Conservation (phyloP, 805 yeast species). For the Teunomyces stri region DNA sequence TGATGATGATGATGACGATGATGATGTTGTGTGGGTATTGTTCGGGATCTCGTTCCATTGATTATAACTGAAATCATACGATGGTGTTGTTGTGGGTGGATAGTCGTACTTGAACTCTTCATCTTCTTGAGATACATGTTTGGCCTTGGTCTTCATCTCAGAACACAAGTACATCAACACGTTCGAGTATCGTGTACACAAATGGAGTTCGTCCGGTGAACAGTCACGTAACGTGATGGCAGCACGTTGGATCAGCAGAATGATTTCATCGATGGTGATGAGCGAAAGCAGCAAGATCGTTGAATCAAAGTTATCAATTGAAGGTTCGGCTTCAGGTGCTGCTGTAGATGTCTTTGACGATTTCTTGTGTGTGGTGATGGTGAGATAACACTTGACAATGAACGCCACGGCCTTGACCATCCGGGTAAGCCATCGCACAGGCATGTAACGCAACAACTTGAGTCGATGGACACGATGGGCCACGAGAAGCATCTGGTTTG, state of each 20-base stretch:
- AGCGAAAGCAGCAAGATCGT: constrained; percentile 58
- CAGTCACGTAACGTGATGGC: constrained; percentile 77
- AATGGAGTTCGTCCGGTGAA: constrained; percentile 84
- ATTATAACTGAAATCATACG: background rate
- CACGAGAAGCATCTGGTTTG: constrained; percentile 71
- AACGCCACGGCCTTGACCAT: constrained; percentile 87
- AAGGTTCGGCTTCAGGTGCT: constrained; percentile 11
- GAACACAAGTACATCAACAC: constrained; percentile 73
- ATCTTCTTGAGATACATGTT: constrained; percentile 12
- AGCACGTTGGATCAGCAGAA: constrained; percentile 63
- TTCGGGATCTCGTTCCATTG: background rate
- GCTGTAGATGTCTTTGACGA: constrained; percentile 13
- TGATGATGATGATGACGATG: constrained; percentile 5
- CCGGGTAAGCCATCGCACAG: constrained; percentile 88
- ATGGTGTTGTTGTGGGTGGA: background rate
- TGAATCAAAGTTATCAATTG: constrained; percentile 37
- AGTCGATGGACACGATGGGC: constrained; percentile 68
- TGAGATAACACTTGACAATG: constrained; percentile 78
- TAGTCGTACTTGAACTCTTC: background rate
- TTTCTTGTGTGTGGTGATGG: constrained; percentile 50
- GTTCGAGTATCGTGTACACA: constrained; percentile 76
- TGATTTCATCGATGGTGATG: constrained; percentile 69
- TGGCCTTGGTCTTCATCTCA: constrained; percentile 58
- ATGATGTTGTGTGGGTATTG: no score
- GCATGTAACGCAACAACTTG: constrained; percentile 69